phyloP scores from a whole-genome alignment of 352 stramenopile species.

The Pythium pyrilobum region DNA sequence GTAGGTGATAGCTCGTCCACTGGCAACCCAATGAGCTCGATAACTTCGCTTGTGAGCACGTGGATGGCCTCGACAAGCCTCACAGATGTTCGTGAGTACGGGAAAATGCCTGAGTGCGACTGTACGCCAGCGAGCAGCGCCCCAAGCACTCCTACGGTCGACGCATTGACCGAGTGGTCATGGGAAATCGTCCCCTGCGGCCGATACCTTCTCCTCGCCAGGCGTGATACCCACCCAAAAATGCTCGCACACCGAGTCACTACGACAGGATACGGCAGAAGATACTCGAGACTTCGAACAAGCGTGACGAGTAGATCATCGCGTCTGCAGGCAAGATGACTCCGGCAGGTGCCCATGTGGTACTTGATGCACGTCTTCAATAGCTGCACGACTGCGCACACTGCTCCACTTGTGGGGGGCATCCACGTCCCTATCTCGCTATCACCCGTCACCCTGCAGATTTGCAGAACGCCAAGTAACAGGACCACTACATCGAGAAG shows the following conservation, averaged over 20 bases:
- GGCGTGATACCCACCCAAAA: not conserved
- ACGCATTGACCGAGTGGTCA: too few species aligned
- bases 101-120: too few species aligned
- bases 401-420: too few species aligned
- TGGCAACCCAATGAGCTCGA: too few species aligned
- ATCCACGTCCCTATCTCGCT: not conserved
- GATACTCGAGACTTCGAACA: not conserved
- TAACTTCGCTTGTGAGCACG: too few species aligned
- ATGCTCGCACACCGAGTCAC: not conserved
- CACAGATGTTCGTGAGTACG: too few species aligned
- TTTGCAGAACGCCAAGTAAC: not conserved
- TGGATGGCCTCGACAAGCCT: not conserved
- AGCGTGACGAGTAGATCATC: not conserved
- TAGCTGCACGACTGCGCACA: not conserved
- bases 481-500: not conserved
- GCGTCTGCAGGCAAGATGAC: not conserved
- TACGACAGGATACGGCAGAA: not conserved
- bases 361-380: conserved; percentile 7
- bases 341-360: conserved; percentile 1
- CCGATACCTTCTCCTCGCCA: too few species aligned
- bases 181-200: too few species aligned
- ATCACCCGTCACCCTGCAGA: too few species aligned
- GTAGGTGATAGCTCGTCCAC: not conserved
- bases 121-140: too few species aligned
- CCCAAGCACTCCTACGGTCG: too few species aligned